Conservation (phyloP, 352 stramenopile species). For the Pythium plurisporium region DNA sequence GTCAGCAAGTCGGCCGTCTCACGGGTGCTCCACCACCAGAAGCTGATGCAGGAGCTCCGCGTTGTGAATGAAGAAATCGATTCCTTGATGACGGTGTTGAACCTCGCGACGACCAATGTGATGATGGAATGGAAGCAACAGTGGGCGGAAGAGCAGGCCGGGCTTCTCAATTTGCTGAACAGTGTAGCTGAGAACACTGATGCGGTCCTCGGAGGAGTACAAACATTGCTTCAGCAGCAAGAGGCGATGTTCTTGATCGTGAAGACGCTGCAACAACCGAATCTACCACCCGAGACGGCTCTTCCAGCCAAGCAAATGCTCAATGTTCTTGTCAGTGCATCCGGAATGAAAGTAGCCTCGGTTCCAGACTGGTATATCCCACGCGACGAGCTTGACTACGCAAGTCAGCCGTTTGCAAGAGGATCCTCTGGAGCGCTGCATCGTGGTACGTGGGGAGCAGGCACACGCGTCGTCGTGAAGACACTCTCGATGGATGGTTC, state of each 20-base stretch:
- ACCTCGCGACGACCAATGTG: slow-evolving; percentile 21
- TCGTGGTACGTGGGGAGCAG: slow-evolving; percentile 18
- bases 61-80: slow-evolving; percentile 30
- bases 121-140: slow-evolving; percentile 28
- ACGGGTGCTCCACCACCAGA: slow-evolving; percentile 1
- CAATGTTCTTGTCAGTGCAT: background rate
- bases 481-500: slow-evolving; percentile 15
- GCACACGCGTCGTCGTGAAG: slow-evolving; percentile 27
- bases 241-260: no score
- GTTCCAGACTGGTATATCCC: slow-evolving; percentile 19
- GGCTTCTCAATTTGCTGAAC: no score
- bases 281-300: no score
- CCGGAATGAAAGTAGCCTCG: background rate
- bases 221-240: no score
- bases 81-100: slow-evolving; percentile 32
- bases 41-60: slow-evolving; percentile 25
- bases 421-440: slow-evolving; percentile 24
- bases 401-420: slow-evolving; percentile 7
- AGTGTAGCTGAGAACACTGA: no score
- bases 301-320: background rate
- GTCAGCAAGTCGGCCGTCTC: no score
- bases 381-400: slow-evolving; percentile 16
- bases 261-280: no score
- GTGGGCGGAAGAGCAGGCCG: slow-evolving; percentile 6
- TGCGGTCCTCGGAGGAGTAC: background rate